Percentiles rank a stretch among this genome's conserved stretches.
Evolutionary conservation across 768 basidiomycete species (phyloP).

Genomic region (Xerocomus brunneocitrinus): DNA sequence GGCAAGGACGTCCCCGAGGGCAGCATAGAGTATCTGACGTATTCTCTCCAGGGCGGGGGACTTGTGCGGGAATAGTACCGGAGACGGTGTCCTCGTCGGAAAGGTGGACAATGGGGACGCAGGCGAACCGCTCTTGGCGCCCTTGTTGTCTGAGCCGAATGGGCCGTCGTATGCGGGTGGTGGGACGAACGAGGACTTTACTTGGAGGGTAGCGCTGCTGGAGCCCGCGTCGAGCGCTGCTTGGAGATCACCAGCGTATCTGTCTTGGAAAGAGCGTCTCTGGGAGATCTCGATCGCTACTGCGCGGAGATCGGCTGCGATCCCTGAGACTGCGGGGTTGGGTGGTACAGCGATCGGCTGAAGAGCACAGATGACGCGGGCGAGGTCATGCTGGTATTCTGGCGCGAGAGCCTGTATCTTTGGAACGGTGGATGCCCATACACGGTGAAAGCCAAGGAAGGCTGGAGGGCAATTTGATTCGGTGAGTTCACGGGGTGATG

Average conservation of each 20-base stretch:
- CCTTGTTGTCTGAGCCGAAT: constrained; percentile 14
- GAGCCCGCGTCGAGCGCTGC: constrained; percentile 68
- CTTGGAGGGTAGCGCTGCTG: constrained; percentile 29
- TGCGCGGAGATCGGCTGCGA: constrained; percentile 77
- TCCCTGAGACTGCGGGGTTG: constrained; percentile 45
- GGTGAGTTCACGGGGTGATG: constrained; percentile 55
- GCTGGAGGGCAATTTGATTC: constrained; percentile 62
- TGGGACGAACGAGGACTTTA: constrained; percentile 62
- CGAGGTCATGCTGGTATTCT: constrained; percentile 76
- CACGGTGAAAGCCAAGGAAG: constrained; percentile 63
- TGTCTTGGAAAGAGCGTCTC: constrained; percentile 76
- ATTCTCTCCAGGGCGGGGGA: constrained; percentile 67
- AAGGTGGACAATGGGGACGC: constrained; percentile 30
- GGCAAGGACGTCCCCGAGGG: constrained; percentile 66
- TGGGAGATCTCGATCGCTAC: constrained; percentile 88
- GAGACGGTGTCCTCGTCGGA: constrained; percentile 39
- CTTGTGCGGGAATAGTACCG: constrained; percentile 39
- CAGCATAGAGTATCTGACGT: constrained; percentile 82
- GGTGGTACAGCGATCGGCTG: constrained; percentile 37
- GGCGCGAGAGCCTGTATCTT: constrained; percentile 58
- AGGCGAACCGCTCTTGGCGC: constrained; percentile 5
- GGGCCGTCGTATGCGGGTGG: constrained; percentile 59
- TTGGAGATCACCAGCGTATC: constrained; percentile 71
- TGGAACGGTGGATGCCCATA: constrained; percentile 68
- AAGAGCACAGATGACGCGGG: constrained; percentile 71